Conservation (phyloP, 129 eudicot species). For the Chrysanthemum seticuspe region DNA sequence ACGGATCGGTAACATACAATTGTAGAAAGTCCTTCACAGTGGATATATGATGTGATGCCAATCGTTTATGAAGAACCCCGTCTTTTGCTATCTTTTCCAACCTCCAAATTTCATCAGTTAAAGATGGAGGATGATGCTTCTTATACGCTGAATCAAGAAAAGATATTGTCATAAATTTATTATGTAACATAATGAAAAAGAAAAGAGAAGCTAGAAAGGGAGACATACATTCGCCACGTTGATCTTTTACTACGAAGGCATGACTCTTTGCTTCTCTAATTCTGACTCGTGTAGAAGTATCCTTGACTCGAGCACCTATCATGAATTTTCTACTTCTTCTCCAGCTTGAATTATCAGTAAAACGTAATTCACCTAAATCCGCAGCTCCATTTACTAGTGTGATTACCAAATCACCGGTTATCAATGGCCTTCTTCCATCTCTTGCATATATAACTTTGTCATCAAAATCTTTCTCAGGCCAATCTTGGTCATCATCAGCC, state of each 20-base stretch:
- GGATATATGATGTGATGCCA: conserved; percentile 26
- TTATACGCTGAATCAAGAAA: conserved; percentile 56
- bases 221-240: conserved; percentile 72
- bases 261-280: conserved; percentile 60
- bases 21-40: conserved; percentile 51
- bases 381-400: conserved; percentile 52
- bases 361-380: conserved; percentile 41
- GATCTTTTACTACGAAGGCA: conserved; percentile 60
- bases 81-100: conserved; percentile 70
- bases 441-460: conserved; percentile 37
- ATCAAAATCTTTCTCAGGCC: conserved; percentile 47
- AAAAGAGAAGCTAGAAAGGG: too few species aligned
- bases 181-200: too few species aligned
- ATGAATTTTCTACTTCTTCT: conserved; percentile 57
- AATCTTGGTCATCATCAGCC: conserved; percentile 47
- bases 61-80: conserved; percentile 46
- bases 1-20: conserved; percentile 30
- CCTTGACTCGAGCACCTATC: conserved; percentile 45
- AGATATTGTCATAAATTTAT: too few species aligned
- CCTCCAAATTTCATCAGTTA: conserved; percentile 67
- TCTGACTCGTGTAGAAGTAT: conserved; percentile 22
- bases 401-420: conserved; percentile 50
- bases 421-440: conserved; percentile 63
- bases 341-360: conserved; percentile 89
- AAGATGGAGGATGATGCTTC: conserved; percentile 63